Evolutionary conservation across 1,284 basidiomycete species (phyloP), one percentile per base, ranked within the genome.

Genomic region (Sanghuangporus baumii): DNA sequence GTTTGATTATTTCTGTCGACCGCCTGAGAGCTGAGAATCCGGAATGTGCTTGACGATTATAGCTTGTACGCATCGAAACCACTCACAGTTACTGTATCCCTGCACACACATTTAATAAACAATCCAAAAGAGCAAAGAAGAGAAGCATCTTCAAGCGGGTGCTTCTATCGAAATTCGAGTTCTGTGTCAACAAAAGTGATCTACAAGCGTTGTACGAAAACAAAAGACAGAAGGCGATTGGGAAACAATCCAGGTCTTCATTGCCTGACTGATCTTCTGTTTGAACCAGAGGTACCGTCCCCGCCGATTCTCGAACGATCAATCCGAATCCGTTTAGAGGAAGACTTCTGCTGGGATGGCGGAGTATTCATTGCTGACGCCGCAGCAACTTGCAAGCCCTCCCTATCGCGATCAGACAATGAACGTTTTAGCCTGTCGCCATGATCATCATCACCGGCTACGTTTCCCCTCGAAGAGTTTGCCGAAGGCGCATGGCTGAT

Each of bases 391-490:
- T 31, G 9, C 16, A 48, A 16, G 20, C 11, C 38, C 40, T 65
- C 60, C 26, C 60, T 46, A 31, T 65, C 63, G 18, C 62, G 62
- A 11, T 64, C 89, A 71, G 86, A 81, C 48, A 78, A 72, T 6
- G 85, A 84, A 61, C 89, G 81, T 74, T 91, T 91, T 69, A 87
- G 79, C 34, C 69, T 64, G 63, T 74, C 80, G 65, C 88, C 87
- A 56, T 82, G 80, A 34, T 88, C 87, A 23, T 89, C 86, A 23
- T 52, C 37, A 52, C 48, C 71, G 67, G 18, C 14, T 38, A 55
- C n/a, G 18, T 34, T 41, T 31, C 36, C 23, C 9, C 14, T 57
- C 11, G 40, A 26, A 26, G 18, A n/a, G 16, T 6, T n/a, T 43
- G 11, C 40, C 50, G 26, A 31, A n/a, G 57, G 40, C 23, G 55